These are phyloP conservation scores for Neophaeococcomyces mojaviensis DNA, from an alignment of 2,329 filamentous ascomycete genomes.

Conservation along the genomic window DNA sequence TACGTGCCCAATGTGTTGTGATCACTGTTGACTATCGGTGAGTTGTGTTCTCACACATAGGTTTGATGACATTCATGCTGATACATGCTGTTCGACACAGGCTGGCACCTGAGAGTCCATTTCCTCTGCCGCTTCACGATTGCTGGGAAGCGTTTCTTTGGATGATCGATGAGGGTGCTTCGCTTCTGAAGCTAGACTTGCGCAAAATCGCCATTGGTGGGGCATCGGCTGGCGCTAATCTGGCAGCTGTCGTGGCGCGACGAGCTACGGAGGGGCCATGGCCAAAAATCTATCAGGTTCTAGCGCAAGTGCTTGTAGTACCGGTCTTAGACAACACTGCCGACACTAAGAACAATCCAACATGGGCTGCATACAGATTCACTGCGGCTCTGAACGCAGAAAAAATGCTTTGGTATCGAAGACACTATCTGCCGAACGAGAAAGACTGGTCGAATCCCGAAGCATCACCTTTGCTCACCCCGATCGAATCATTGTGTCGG, in stretches of 20 bases:
- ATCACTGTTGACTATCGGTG: slow-evolving; percentile 51
- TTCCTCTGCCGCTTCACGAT: slow-evolving; percentile 51
- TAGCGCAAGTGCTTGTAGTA: slow-evolving; percentile 48
- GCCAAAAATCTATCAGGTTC: slow-evolving; percentile 28
- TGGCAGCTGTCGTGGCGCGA: slow-evolving; percentile 41
- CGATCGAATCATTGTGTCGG: slow-evolving; percentile 39
- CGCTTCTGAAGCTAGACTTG: slow-evolving; percentile 34
- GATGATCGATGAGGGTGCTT: slow-evolving; percentile 23
- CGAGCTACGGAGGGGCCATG: neutral
- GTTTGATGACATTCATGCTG: neutral
- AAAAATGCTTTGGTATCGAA: slow-evolving; percentile 57
- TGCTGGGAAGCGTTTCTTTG: slow-evolving; percentile 50
- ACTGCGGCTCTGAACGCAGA: slow-evolving; percentile 46
- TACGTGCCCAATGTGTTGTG: slow-evolving; percentile 44
- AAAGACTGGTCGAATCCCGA: slow-evolving; percentile 43
- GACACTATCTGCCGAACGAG: slow-evolving; percentile 47
- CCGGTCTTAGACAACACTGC: slow-evolving; percentile 55
- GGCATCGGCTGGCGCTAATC: slow-evolving; percentile 47
- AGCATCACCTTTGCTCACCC: slow-evolving; percentile 48
- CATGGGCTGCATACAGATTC: slow-evolving; percentile 46
- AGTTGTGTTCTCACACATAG: slow-evolving; percentile 9
- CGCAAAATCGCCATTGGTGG: slow-evolving; percentile 43
- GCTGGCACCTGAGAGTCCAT: slow-evolving; percentile 51
- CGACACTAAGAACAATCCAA: slow-evolving; percentile 34
- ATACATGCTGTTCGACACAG: slow-evolving; percentile 25